Evolutionary conservation across 352 stramenopile species (phyloP), one percentile per base, ranked within the genome.

Genomic region (Phytophthora podocarpi): DNA sequence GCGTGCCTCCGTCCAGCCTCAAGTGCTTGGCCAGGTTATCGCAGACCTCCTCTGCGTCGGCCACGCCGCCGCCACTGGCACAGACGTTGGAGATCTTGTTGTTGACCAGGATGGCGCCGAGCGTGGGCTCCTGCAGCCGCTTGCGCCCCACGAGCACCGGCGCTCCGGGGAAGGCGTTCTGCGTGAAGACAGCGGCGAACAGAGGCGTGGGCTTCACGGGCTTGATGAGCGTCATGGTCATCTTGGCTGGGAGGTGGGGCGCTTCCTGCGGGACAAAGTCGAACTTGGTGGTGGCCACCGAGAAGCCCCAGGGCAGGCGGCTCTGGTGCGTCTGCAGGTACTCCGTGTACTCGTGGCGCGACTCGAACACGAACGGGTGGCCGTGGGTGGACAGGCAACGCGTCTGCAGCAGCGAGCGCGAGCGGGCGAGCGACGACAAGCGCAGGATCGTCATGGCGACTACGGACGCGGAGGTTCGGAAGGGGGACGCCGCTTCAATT

Each of bases 1-100:
- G 77, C 16, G 81, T 73, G 20, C 91, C 91, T 43, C 73, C 79
- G 7, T 87, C 77, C 11, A 99, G 81, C 47, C 73, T 89, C 82
- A 84, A 92, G 79, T 80, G 84, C 78, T 81, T 96, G 26, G 96
- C 93, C 32, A 98, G 76, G 18, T 90, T 87, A 28, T 96, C 80
- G 66, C 96, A 99, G 5, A 99, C 89, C 27, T 93, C 82, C 70
- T 98, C 87, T 4, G 96, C 85, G 59, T 98, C 94, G n/a, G 84
- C 84, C 27, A 97, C 82, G 50, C 96, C 91, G 31, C 95, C 92
- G n/a, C 88, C 86, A 56, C 89, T 96, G 18, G 97, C 94, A 56
- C 96, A 98, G 15, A 99, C 97, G 71, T 99, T 99, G 24, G 96
- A 99, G 56, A 99, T 98, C 80, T 99, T 99, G 79, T 99, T 99